Conservation (phyloP, 2,329 filamentous ascomycete genomes). For the Colletotrichum brevisporum region DNA sequence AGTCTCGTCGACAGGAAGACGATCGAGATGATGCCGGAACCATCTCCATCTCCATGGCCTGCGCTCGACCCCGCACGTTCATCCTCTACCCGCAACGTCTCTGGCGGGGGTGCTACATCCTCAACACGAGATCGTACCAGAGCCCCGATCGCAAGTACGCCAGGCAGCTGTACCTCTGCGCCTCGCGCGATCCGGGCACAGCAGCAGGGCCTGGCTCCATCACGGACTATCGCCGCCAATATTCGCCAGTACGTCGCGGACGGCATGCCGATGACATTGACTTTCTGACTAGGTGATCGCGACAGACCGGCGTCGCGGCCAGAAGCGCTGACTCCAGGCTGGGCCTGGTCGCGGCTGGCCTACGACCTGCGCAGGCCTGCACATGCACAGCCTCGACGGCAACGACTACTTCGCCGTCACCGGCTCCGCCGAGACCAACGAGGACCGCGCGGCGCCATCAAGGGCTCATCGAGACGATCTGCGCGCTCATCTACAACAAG, state of each 20-base stretch:
- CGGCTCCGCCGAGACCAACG: slow-evolving; percentile 28
- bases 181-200: slow-evolving; percentile 49
- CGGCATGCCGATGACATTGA: not conserved
- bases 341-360: slow-evolving; percentile 47
- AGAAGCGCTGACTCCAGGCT: slow-evolving; percentile 51
- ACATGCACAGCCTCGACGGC: slow-evolving; percentile 50
- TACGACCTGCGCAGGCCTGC: slow-evolving; percentile 49
- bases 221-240: slow-evolving; percentile 50
- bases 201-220: slow-evolving; percentile 47
- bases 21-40: slow-evolving; percentile 50
- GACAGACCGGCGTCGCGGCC: slow-evolving; percentile 47
- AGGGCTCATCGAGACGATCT: slow-evolving; percentile 51
- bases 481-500: slow-evolving; percentile 49
- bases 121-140: slow-evolving; percentile 14
- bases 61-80: slow-evolving; percentile 48
- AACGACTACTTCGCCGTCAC: slow-evolving; percentile 38
- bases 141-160: slow-evolving; percentile 42
- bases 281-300: no score
- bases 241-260: slow-evolving; percentile 44
- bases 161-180: slow-evolving; percentile 47
- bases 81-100: slow-evolving; percentile 51
- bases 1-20: slow-evolving; percentile 46
- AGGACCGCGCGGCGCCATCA: slow-evolving; percentile 48
- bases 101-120: slow-evolving; percentile 47
- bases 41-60: no score